Base-by-base conservation (phyloP, 2,329 filamentous ascomycete species). In the Aspergillus ochraceus region DNA sequence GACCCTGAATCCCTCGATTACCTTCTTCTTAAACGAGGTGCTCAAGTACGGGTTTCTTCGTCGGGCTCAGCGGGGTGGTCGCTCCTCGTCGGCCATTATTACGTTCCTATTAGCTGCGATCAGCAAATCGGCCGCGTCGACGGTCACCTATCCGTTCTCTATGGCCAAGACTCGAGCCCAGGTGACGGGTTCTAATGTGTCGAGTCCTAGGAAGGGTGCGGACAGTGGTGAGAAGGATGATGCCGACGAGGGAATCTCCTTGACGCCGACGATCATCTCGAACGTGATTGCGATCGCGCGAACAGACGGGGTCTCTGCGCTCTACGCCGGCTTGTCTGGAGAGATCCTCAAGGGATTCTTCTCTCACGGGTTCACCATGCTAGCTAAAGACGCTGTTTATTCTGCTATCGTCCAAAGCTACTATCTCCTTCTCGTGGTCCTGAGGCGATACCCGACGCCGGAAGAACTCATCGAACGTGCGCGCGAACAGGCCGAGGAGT, bases 301-400 rank as follows among this genome's bases (percentile, higher is more conserved):
- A 50, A 81, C 78, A 0, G 90, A 96, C 69, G 92, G 92, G 0
- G 61, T 88, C 0, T 71, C 73, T 4, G 89, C 87, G 0, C 77
- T 96, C 9, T 97, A 96, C 71, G 86, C 89, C 52, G 92, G 92
- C 5, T 79, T 96, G 0, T 83, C 82, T 14, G 90, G 88, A 4
- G 91, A 96, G 75, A 81, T 96, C 3, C 75, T 93, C 9, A 93
- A 92, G 69, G 90, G 90, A 0, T 96, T 96, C 77, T 88, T 97
- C 68, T 88, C 87, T 22, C 92, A 97, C 69, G 92, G 92, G 0
- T 84, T 92, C 54, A 94, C 92, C 1, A 96, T 96, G 90, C 79
- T 94, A 56, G 86, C 90, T 60, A 97, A 97, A 76, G 90, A 94
- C 58, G 78, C 85, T 5, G 84, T 95, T 9, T 90, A 96, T 72